Percentiles rank a stretch among this genome's conserved stretches.
Conservation (phyloP, 352 stramenopile species). For the Globisporangium mamillatum region DNA sequence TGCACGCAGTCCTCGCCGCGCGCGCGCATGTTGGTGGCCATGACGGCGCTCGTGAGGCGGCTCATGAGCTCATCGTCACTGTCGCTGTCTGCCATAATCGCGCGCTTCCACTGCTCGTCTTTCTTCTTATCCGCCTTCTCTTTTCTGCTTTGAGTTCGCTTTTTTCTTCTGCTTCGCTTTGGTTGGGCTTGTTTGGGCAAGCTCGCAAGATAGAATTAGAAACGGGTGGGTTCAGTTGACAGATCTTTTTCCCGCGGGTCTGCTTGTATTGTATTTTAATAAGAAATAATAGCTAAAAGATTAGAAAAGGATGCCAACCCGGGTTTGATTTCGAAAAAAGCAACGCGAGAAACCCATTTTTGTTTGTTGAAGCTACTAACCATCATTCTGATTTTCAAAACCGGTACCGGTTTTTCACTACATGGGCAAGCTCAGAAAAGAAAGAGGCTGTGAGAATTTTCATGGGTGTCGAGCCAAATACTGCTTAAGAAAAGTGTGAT, state of each 20-base stretch:
- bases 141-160: constrained; percentile 3
- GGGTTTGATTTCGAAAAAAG: neutral
- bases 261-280: neutral
- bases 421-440: no score
- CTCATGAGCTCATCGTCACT: constrained; percentile 88
- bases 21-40: constrained; percentile 24
- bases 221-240: neutral
- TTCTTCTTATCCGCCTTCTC: constrained; percentile 1
- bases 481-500: no score
- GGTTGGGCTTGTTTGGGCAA: neutral
- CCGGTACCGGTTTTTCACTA: no score
- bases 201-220: constrained; percentile 5
- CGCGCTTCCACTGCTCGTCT: neutral
- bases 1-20: constrained; percentile 67
- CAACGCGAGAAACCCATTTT: no score
- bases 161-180: neutral
- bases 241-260: neutral
- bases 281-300: neutral
- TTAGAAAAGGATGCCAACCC: neutral
- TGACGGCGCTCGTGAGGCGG: constrained; percentile 44
- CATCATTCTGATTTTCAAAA: no score
- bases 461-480: no score
- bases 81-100: constrained; percentile 71
- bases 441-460: no score
- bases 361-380: no score